phyloP scores from a whole-genome alignment of 768 basidiomycete genomes.

The Agaricus subrufescens region DNA sequence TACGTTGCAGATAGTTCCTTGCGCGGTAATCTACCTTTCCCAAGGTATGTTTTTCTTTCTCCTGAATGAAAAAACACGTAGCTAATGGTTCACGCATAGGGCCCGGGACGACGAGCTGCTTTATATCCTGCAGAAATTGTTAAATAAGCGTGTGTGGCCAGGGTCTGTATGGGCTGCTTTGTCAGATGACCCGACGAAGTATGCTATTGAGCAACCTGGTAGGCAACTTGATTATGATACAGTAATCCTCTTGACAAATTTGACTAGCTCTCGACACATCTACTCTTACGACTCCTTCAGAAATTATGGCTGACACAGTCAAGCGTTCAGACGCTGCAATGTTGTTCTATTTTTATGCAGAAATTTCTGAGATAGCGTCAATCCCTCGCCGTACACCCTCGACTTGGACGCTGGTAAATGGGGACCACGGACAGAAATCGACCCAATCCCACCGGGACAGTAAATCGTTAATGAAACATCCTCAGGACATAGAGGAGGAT shows the following conservation, averaged over 20 bases:
- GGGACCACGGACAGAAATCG: constrained; percentile 5
- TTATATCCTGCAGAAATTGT: constrained; percentile 77
- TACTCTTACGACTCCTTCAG: constrained; percentile 43
- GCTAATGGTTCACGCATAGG: constrained; percentile 30
- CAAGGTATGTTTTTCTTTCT: constrained; percentile 44
- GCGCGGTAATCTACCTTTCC: constrained; percentile 86
- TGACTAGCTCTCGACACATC: constrained; percentile 24
- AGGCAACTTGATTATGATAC: constrained; percentile 1
- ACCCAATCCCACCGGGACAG: constrained; percentile 16
- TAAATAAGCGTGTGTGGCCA: constrained; percentile 65
- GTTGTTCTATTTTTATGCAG: constrained; percentile 81
- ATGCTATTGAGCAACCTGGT: constrained; percentile 58
- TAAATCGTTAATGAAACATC: constrained; percentile 1
- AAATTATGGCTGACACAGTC: constrained; percentile 64
- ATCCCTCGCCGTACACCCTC: constrained; percentile 64
- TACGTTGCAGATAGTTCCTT: constrained; percentile 84
- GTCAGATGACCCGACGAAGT: constrained; percentile 57
- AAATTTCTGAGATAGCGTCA: constrained; percentile 76
- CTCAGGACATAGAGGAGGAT: constrained; percentile 7
- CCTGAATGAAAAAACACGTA: not conserved
- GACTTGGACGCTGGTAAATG: constrained; percentile 48
- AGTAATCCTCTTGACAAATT: not conserved
- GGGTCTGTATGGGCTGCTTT: constrained; percentile 75
- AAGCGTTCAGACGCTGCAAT: constrained; percentile 77
- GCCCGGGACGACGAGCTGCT: constrained; percentile 86